phyloP scores from a whole-genome alignment of 2,329 filamentous ascomycete genomes.

The Venturia asperata region DNA sequence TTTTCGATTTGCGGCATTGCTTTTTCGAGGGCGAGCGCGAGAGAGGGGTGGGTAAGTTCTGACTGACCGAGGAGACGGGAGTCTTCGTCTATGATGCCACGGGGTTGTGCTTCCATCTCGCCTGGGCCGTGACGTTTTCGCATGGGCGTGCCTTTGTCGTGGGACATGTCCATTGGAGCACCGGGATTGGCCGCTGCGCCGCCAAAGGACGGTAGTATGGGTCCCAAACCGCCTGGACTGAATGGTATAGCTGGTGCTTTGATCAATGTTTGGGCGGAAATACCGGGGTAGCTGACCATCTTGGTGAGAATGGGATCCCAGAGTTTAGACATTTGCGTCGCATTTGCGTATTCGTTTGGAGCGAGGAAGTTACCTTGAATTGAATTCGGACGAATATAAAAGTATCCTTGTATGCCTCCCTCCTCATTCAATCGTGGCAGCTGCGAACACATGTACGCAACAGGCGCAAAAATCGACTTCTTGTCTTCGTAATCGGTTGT shows the following conservation, averaged over 20 bases:
- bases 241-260: constrained; percentile 9
- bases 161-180: background rate
- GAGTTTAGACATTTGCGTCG: background rate
- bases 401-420: constrained; percentile 17
- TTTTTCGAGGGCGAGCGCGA: constrained; percentile 3
- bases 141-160: background rate
- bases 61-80: constrained; percentile 13
- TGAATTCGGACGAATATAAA: constrained; percentile 14
- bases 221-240: background rate
- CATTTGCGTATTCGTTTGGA: constrained; percentile 13
- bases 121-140: constrained; percentile 14
- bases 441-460: constrained; percentile 16
- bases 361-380: constrained; percentile 6
- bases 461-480: constrained; percentile 3
- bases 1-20: constrained; percentile 12
- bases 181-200: background rate
- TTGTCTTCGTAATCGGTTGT: constrained; percentile 17
- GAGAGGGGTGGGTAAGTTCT: constrained; percentile 9
- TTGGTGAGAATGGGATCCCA: constrained; percentile 8
- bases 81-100: constrained; percentile 14
- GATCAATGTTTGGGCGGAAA: constrained; percentile 2
- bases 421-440: constrained; percentile 15
- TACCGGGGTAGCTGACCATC: constrained; percentile 9
- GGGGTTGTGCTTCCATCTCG: constrained; percentile 8
- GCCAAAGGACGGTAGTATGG: background rate